These are phyloP conservation scores for Salix udensis DNA, from an alignment of 345 rosid genomes.

Conservation along the genomic window DNA sequence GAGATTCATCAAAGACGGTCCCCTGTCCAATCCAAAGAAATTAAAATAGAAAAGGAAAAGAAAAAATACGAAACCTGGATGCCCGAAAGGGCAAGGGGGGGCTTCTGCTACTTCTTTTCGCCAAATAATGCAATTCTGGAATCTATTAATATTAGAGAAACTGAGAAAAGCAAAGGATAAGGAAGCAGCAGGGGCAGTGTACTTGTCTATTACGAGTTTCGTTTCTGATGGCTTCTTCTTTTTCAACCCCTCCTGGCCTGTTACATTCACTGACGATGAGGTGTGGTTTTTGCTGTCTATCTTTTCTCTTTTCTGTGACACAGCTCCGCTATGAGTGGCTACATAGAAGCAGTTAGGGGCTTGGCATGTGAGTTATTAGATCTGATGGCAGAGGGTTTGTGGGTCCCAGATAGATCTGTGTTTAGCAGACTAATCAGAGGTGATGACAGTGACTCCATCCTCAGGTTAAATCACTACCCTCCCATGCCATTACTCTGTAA, in stretches of 20 bases:
- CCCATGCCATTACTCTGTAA: slow-evolving; percentile 14
- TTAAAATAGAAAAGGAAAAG: no score
- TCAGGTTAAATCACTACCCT: slow-evolving; percentile 84
- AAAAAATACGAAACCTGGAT: background rate
- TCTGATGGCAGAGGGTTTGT: slow-evolving; percentile 68
- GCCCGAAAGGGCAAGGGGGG: background rate
- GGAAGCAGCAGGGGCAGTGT: background rate
- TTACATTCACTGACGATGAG: background rate
- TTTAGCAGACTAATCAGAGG: slow-evolving; percentile 69
- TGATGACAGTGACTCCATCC: slow-evolving; percentile 63
- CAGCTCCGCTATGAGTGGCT: slow-evolving; percentile 69
- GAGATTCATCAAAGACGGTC: slow-evolving; percentile 1
- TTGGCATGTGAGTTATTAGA: slow-evolving; percentile 74
- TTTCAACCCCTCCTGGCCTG: background rate
- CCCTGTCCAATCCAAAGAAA: slow-evolving; percentile 11
- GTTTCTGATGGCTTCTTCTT: background rate
- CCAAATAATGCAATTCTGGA: background rate
- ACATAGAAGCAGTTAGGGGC: slow-evolving; percentile 51
- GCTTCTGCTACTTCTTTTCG: background rate
- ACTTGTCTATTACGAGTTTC: background rate
- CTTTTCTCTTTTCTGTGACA: background rate
- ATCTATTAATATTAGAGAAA: background rate
- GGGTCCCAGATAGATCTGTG: slow-evolving; percentile 46
- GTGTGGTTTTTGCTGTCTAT: background rate
- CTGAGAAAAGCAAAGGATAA: background rate